Evolutionary conservation across 164 flowering plant genomes (phyloP), one percentile per base, ranked within the genome.

Genomic region (Vitis rupestris): DNA sequence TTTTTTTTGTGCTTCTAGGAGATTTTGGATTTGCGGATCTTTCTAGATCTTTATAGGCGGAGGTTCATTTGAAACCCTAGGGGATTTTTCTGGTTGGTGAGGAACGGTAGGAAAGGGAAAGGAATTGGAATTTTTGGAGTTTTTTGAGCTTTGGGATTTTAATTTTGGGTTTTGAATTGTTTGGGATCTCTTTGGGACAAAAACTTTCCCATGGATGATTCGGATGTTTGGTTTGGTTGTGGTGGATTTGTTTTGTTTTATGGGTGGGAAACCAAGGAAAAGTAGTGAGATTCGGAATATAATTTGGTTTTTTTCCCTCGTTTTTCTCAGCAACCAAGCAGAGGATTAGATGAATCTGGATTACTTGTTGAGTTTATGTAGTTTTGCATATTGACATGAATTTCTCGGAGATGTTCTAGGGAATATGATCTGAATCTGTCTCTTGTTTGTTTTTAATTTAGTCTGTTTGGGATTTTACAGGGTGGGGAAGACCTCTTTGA

Each of bases 401-500:
- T 50, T 23, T 49, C 56, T 49, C 29, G 27, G 8, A 31, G 44
- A 31, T 4, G 44, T 31, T 31, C 4, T 31, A 4, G 8, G 44
- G 44, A 31, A 31, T 31, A 31, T 31, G 44, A 0, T 31, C 4
- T 31, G 44, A 31, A 31, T 31, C 4, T 31, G 6, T 31, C 10
- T 61, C 48, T 30, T 12, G 29, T 50, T 51, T 31, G 3, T 11
- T 17, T 54, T 17, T 44, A 9, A 13, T 68, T 66, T 56, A 48
- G 9, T 44, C 65, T 12, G 12, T 54, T 11, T 80, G 67, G 64
- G 61, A 53, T 77, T 66, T 74, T 74, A 65, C 86, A 91, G 94
- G 88, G 94, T 91, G 19, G 93, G 97, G 31, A 87, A 90, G 89
- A 91, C 93, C 17, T 90, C 90, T 16, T 82, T 88, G 88, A 88